phyloP scores from a whole-genome alignment of 306 rosid species.

The Alnus rubra region DNA sequence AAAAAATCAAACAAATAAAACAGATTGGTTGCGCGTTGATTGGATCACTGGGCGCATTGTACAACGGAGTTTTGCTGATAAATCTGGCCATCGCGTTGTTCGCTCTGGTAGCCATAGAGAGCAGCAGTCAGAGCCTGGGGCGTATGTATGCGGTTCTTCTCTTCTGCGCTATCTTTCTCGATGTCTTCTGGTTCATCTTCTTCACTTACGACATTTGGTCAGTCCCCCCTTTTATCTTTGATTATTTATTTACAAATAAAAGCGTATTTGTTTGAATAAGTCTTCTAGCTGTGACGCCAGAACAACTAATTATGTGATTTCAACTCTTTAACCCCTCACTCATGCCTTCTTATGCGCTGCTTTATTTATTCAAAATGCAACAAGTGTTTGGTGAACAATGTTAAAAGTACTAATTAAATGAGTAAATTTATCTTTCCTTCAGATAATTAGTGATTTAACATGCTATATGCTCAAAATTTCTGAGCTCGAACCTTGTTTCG shows the following conservation, averaged over 20 bases:
- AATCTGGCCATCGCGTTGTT: constrained; percentile 79
- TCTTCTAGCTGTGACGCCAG: not conserved
- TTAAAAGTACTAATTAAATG: too few relatives aligned
- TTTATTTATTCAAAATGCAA: not conserved
- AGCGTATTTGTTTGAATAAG: not conserved
- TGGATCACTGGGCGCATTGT: constrained; percentile 92
- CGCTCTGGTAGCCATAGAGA: constrained; percentile 93
- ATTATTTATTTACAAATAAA: not conserved
- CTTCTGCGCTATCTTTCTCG: constrained; percentile 67
- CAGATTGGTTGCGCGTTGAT: constrained; percentile 87
- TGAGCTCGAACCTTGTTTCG: too few relatives aligned
- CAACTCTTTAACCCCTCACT: too few relatives aligned
- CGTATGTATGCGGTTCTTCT: constrained; percentile 95
- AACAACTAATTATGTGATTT: not conserved
- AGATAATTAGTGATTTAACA: too few relatives aligned
- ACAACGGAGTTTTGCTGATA: constrained; percentile 75
- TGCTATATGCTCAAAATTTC: too few relatives aligned
- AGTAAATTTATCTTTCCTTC: too few relatives aligned
- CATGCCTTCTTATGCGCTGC: not conserved
- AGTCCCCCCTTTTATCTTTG: constrained; percentile 10
- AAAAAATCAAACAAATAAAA: not conserved
- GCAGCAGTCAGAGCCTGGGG: constrained; percentile 94
- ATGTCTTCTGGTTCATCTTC: constrained; percentile 80
- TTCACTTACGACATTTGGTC: constrained; percentile 75
- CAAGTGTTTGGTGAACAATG: not conserved